Evolutionary conservation across 1,284 basidiomycete genomes (phyloP).

Genomic region (Papiliotrema laurentii): DNA sequence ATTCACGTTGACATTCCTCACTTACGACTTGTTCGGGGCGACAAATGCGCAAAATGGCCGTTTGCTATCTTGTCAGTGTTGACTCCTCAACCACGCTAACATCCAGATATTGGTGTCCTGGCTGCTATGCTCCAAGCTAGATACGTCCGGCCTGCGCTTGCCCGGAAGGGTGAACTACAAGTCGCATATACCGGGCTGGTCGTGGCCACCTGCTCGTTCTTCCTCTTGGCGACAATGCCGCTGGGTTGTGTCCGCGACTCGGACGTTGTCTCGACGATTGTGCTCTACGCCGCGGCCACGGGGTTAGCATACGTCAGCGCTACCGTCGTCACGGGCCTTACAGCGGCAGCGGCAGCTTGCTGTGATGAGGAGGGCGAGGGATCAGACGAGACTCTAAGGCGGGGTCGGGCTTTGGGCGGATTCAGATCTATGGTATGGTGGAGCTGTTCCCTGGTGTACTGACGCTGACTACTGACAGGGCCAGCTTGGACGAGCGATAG

Average conservation of each 20-base stretch:
- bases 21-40: slow-evolving; percentile 71
- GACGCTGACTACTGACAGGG: slow-evolving; percentile 49
- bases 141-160: slow-evolving; percentile 63
- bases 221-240: slow-evolving; percentile 66
- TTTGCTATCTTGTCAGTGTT: slow-evolving; percentile 59
- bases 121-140: slow-evolving; percentile 83
- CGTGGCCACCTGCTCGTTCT: slow-evolving; percentile 64
- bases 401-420: slow-evolving; percentile 71
- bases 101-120: slow-evolving; percentile 66
- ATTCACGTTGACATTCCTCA: slow-evolving; percentile 86
- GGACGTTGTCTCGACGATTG: slow-evolving; percentile 14
- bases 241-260: slow-evolving; percentile 51
- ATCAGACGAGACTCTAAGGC: slow-evolving; percentile 37
- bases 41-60: slow-evolving; percentile 82
- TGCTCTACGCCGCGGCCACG: slow-evolving; percentile 69
- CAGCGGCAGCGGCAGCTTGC: slow-evolving; percentile 76
- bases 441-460: neutral
- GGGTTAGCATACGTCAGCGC: slow-evolving; percentile 85
- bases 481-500: slow-evolving; percentile 82
- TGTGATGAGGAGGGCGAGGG: slow-evolving; percentile 62
- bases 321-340: slow-evolving; percentile 84
- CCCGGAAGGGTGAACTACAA: slow-evolving; percentile 65
- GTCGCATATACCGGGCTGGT: slow-evolving; percentile 73
- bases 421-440: slow-evolving; percentile 61
- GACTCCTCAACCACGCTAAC: neutral